These are phyloP conservation scores for Ambrosia hybrid DNA, from an alignment of 140 eudicot species.

Conservation along the genomic window DNA sequence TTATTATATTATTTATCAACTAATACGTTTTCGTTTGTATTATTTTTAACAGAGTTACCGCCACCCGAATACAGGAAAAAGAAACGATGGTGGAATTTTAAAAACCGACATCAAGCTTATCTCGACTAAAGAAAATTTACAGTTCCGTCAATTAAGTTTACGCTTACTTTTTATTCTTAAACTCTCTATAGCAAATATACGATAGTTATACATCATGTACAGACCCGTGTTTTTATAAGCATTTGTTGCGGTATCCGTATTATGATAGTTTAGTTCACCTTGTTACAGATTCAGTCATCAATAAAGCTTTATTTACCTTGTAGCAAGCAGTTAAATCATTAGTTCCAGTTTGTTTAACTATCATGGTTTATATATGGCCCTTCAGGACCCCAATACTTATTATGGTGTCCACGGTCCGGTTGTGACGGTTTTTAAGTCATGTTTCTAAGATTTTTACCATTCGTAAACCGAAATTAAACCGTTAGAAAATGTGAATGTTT, in stretches of 20 bases:
- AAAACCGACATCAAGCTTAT: slow-evolving; percentile 43
- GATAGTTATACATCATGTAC: slow-evolving; percentile 33
- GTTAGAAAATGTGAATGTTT: no score
- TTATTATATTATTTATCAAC: no score
- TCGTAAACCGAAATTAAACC: no score
- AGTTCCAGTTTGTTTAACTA: no score
- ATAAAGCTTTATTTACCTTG: slow-evolving; percentile 18
- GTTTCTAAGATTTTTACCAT: no score
- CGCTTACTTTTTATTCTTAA: slow-evolving; percentile 16
- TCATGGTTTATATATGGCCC: no score
- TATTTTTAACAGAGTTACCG: slow-evolving; percentile 42
- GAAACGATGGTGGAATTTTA: slow-evolving; percentile 69
- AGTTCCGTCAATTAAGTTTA: background rate
- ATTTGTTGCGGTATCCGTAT: slow-evolving; percentile 9
- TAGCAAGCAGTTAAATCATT: background rate
- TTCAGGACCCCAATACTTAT: no score
- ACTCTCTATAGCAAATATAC: slow-evolving; percentile 22
- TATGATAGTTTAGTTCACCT: slow-evolving; percentile 8
- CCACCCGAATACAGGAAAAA: slow-evolving; percentile 53
- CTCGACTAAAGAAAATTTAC: slow-evolving; percentile 13
- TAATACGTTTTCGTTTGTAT: background rate
- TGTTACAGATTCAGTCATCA: slow-evolving; percentile 5
- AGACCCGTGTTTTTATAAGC: slow-evolving; percentile 16
- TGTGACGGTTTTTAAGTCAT: no score
- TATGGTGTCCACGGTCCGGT: no score